Evolutionary conservation across 1,284 basidiomycete genomes (phyloP).

Genomic region (Marasmius fiardii): DNA sequence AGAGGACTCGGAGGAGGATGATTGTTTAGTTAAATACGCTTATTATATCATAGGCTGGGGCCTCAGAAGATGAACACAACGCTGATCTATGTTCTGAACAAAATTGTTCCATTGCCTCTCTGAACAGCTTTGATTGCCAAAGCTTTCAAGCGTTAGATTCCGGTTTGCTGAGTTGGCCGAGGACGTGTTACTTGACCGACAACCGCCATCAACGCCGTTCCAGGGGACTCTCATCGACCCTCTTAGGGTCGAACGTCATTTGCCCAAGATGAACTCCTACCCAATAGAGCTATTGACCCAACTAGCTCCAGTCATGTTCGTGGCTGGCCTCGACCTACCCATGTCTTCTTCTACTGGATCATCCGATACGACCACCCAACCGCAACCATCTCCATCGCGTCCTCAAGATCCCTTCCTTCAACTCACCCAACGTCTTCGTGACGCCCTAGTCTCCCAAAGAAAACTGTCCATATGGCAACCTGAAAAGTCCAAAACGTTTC

Average conservation of each 20-base stretch:
- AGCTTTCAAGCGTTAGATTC: too few species aligned
- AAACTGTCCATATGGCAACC: slow-evolving; percentile 63
- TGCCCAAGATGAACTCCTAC: slow-evolving; percentile 80
- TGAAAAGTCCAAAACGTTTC: slow-evolving; percentile 71
- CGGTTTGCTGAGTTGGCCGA: too few species aligned
- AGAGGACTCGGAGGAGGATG: slow-evolving; percentile 31
- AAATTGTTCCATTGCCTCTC: background rate
- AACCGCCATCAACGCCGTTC: too few species aligned
- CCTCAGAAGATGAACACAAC: background rate
- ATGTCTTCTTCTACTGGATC: slow-evolving; percentile 18
- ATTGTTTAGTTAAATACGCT: slow-evolving; percentile 58
- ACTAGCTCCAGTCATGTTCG: slow-evolving; percentile 89
- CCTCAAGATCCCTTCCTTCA: slow-evolving; percentile 55
- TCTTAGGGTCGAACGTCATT: background rate
- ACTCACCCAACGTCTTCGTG: slow-evolving; percentile 55
- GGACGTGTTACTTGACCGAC: too few species aligned
- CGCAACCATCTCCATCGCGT: slow-evolving; percentile 21
- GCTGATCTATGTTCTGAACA: background rate
- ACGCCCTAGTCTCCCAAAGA: slow-evolving; percentile 58
- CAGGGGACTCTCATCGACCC: background rate
- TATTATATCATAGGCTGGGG: slow-evolving; percentile 68
- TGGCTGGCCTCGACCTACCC: slow-evolving; percentile 69
- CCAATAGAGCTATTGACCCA: slow-evolving; percentile 81
- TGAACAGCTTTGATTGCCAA: too few species aligned
- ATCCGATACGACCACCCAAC: slow-evolving; percentile 16